Conservation (phyloP, 768 basidiomycete species). For the Xerocomus spinulosus region DNA sequence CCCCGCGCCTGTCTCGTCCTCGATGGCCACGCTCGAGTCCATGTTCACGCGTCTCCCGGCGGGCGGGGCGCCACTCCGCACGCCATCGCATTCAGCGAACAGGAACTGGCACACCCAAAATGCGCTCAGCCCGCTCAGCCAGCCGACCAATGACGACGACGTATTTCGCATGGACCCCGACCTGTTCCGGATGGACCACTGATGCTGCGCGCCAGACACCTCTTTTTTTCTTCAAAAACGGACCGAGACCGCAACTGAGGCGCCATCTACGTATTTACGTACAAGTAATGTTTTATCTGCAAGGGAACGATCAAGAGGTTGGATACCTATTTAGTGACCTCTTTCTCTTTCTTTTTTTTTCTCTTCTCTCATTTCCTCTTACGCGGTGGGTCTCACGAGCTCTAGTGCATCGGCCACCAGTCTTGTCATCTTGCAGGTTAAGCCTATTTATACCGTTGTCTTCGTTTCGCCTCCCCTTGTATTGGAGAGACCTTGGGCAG, state of each 20-base stretch:
- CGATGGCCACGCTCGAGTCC: conserved; percentile 39
- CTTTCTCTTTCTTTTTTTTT: not conserved
- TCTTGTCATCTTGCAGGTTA: conserved; percentile 9
- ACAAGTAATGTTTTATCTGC: conserved; percentile 25
- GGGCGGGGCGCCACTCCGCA: conserved; percentile 22
- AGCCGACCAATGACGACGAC: conserved; percentile 58
- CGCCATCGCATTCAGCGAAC: conserved; percentile 21
- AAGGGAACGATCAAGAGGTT: conserved; percentile 25
- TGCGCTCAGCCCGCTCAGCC: conserved; percentile 56
- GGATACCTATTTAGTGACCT: conserved; percentile 32
- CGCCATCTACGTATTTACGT: conserved; percentile 24
- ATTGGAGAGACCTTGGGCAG: conserved; percentile 8
- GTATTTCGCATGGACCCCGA: conserved; percentile 76
- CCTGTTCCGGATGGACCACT: conserved; percentile 70
- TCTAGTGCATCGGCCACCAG: not conserved
- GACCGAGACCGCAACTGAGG: not conserved
- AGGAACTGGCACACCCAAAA: conserved; percentile 36
- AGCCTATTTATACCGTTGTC: conserved; percentile 27
- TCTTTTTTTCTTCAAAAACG: too few species aligned
- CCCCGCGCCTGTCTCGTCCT: conserved; percentile 13
- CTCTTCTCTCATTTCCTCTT: conserved; percentile 3
- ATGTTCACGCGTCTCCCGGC: conserved; percentile 48
- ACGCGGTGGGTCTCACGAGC: conserved; percentile 6
- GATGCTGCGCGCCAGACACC: too few species aligned
- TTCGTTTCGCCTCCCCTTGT: conserved; percentile 10